Evolutionary conservation across 805 yeast genomes (phyloP).

Genomic region (Kuraishia cidri): DNA sequence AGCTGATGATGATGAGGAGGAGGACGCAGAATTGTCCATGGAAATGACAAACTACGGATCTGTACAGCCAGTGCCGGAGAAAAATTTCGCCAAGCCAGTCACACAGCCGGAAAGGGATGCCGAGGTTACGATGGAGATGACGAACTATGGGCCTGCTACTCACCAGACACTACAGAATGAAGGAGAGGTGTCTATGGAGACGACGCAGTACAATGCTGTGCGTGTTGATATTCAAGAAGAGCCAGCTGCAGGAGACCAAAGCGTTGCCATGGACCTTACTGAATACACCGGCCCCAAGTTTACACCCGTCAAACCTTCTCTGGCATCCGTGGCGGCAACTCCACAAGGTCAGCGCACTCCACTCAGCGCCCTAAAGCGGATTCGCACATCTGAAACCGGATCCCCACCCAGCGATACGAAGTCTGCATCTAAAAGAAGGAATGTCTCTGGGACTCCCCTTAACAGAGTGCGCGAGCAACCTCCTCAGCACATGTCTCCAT

Average conservation of each 20-base stretch:
- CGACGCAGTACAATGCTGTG: slow-evolving; percentile 10
- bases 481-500: too few relatives aligned
- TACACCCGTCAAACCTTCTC: too few relatives aligned
- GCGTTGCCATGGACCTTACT: background rate
- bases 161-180: slow-evolving; percentile 2
- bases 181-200: slow-evolving; percentile 14
- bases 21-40: slow-evolving; percentile 1
- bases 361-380: too few relatives aligned
- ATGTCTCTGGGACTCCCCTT: too few relatives aligned
- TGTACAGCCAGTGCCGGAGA: too few relatives aligned
- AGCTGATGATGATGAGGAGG: background rate
- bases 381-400: too few relatives aligned
- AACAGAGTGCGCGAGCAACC: too few relatives aligned
- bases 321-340: too few relatives aligned
- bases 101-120: background rate
- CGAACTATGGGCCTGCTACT: background rate
- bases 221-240: slow-evolving; percentile 1
- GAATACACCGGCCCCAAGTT: background rate
- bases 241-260: background rate
- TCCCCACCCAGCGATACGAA: too few relatives aligned
- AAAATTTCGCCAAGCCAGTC: too few relatives aligned
- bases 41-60: slow-evolving; percentile 2
- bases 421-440: too few relatives aligned
- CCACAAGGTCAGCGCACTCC: too few relatives aligned
- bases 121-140: background rate